Evolutionary conservation across 345 rosid genomes (phyloP), one percentile per base, ranked within the genome.

Genomic region (Viola odorata): DNA sequence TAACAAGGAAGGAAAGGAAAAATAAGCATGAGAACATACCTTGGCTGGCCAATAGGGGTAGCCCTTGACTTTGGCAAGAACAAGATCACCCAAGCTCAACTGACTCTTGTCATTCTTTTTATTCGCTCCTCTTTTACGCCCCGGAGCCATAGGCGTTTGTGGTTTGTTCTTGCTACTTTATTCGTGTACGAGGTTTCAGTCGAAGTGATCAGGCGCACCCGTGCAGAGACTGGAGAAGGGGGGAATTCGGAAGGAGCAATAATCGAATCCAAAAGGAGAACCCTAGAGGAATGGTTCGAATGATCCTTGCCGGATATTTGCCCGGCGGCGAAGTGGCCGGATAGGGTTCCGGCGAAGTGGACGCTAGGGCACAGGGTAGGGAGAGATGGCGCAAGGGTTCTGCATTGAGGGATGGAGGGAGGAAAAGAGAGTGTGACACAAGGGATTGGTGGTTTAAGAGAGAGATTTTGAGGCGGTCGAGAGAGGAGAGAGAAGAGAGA

Each of bases 21-120:
- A 50, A 57, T 12, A 14, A 12, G 44, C 12, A 58, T 8, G 50
- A 50, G 53, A 60, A 56, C 55, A 57, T 40, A 92, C 99, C 96
- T 87, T 86, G 67, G 99, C 99, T 72, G 99, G 99, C 99, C 99
- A 92, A 71, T 78, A 65, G 65, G 97, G 99, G 66, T 81, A 86
- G 37, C 99, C 99, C 85, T 94, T 94, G 73, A 90, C 96, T 77
- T 82, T 94, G 57, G 99, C 99, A 50, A 94, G 91, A 55, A 94
- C 97, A 39, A 94, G 95, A 86, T 90, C 97, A 70, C 99, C 99
- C 67, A 88, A 60, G 64, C 88, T 84, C 78, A 90, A 73, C 78
- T 77, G 81, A 53, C 70, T 77, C 84, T 79, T 82, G 3, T 63
- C 70, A 53, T 68, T 78, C 23, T 73, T 80, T 65, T 86, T 90